A percentile compares a stretch with the other conserved stretches of the same genome.
Conservation (phyloP, 495 filamentous ascomycete genomes). For the Zalerion maritima region DNA sequence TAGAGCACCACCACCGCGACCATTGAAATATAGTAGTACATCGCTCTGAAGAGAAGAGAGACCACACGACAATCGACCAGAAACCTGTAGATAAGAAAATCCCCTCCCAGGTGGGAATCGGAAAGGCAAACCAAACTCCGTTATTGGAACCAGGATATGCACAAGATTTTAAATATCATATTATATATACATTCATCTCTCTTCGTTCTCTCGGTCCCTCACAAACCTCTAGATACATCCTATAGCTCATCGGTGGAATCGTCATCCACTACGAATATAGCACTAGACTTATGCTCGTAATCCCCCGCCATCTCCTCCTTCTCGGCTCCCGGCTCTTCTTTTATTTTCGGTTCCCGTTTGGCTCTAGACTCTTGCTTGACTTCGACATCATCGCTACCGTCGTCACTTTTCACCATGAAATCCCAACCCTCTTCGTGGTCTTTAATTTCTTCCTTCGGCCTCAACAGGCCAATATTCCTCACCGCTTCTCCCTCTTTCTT, state of each 20-base stretch:
- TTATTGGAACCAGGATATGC: too few species aligned
- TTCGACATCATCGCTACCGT: slow-evolving; percentile 1
- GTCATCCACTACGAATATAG: slow-evolving; percentile 15
- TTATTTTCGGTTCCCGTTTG: not conserved
- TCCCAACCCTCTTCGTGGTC: too few species aligned
- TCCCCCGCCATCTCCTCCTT: slow-evolving; percentile 1
- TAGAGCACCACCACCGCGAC: too few species aligned
- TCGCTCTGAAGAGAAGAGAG: too few species aligned
- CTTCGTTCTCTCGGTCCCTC: too few species aligned
- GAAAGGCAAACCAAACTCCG: too few species aligned
- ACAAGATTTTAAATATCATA: too few species aligned
- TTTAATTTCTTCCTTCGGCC: slow-evolving; percentile 1
- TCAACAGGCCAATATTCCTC: slow-evolving; percentile 6
- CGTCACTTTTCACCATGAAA: slow-evolving; percentile 1
- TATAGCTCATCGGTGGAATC: slow-evolving; percentile 16
- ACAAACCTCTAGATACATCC: slow-evolving; percentile 2
- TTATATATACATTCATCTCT: too few species aligned
- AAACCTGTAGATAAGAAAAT: too few species aligned
- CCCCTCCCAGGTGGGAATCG: too few species aligned
- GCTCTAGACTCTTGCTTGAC: slow-evolving; percentile 1
- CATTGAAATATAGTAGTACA: too few species aligned
- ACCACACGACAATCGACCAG: too few species aligned
- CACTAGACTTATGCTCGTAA: slow-evolving; percentile 6
- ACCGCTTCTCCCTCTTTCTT: slow-evolving; percentile 3
- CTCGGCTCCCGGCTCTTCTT: slow-evolving; percentile 2